Percentiles rank a stretch among this genome's conserved stretches.
Conservation (phyloP, 2,329 filamentous ascomycete species). For the Neurospora sp. region DNA sequence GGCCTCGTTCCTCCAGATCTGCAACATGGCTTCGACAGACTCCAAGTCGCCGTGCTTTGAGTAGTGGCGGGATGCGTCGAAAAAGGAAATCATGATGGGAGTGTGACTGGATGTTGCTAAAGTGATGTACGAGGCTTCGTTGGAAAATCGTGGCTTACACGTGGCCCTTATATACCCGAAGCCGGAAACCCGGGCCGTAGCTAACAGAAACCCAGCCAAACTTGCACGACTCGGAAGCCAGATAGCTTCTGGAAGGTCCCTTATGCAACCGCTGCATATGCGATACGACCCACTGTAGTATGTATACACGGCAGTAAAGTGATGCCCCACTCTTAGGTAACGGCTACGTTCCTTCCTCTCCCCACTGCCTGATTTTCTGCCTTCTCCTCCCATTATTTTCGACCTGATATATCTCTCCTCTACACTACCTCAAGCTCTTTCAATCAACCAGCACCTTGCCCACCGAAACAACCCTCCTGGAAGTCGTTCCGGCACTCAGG, state of each 20-base stretch:
- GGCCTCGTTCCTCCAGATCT: background rate
- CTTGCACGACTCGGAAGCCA: background rate
- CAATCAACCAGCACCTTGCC: background rate
- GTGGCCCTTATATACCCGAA: background rate
- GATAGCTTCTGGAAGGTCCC: background rate
- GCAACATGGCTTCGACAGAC: background rate
- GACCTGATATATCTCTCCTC: too few relatives aligned
- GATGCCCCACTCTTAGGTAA: background rate
- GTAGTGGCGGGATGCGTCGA: background rate
- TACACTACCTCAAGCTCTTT: background rate
- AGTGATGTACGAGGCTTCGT: background rate
- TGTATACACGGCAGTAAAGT: background rate
- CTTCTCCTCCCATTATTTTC: background rate
- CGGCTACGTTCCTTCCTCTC: background rate
- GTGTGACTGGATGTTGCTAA: background rate
- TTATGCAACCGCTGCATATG: background rate
- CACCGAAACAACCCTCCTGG: too few relatives aligned
- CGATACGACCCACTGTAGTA: background rate
- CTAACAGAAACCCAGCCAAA: background rate
- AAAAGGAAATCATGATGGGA: background rate
- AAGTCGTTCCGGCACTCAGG: background rate
- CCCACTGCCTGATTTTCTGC: background rate
- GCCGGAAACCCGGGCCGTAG: background rate
- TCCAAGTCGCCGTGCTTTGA: background rate
- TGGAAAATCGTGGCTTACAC: background rate